Conservation (phyloP, 768 basidiomycete genomes). For the Boletus reticulatus region DNA sequence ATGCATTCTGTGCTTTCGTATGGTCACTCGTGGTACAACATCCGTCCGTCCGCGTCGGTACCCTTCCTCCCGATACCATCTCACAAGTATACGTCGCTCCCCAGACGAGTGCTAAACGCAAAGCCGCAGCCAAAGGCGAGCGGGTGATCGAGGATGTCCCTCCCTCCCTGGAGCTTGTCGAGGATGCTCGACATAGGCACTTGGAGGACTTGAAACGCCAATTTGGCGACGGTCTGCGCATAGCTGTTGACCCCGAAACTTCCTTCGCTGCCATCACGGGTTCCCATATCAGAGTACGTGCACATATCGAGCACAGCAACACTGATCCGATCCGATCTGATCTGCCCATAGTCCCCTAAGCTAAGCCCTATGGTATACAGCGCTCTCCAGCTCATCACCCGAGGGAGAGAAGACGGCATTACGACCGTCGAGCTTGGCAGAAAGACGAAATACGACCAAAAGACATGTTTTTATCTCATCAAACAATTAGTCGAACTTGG, state of each 20-base stretch:
- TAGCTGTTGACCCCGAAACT: slow-evolving; percentile 73
- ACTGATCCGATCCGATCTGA: slow-evolving; percentile 6
- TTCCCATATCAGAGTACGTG: slow-evolving; percentile 74
- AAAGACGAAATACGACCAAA: slow-evolving; percentile 81
- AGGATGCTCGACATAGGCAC: slow-evolving; percentile 51
- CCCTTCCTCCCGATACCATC: slow-evolving; percentile 52
- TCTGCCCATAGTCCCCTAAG: slow-evolving; percentile 58
- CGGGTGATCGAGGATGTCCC: slow-evolving; percentile 42
- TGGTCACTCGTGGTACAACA: slow-evolving; percentile 80
- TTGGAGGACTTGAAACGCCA: slow-evolving; percentile 55
- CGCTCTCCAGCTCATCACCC: slow-evolving; percentile 80
- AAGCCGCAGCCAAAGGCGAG: slow-evolving; percentile 57
- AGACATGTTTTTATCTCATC: slow-evolving; percentile 85
- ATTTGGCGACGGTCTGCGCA: slow-evolving; percentile 63
- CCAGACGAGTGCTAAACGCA: slow-evolving; percentile 63
- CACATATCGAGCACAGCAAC: not conserved
- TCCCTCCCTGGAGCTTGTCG: slow-evolving; percentile 50
- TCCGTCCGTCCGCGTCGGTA: slow-evolving; percentile 74
- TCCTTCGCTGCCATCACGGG: slow-evolving; percentile 81
- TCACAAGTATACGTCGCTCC: slow-evolving; percentile 80
- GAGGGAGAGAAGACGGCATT: slow-evolving; percentile 73
- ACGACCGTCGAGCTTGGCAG: slow-evolving; percentile 77
- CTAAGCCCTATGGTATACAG: slow-evolving; percentile 84
- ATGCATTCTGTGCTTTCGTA: slow-evolving; percentile 73
- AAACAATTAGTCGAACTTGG: slow-evolving; percentile 71